Conservation (phyloP, 2,329 filamentous ascomycete species). For the Pyricularia sp. region DNA sequence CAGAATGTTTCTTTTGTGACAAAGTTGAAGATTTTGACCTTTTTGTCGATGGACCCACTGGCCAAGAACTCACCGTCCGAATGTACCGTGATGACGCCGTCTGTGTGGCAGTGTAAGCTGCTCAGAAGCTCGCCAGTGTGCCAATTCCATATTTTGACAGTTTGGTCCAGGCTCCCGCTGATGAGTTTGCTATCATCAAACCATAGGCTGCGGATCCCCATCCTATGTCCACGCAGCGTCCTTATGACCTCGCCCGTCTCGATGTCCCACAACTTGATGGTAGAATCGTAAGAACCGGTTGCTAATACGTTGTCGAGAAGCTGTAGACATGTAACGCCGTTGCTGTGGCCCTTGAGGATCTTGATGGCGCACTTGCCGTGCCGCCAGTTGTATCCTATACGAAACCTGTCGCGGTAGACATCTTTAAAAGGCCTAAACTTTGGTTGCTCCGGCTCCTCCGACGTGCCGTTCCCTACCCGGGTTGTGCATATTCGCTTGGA, state of each 20-base stretch:
- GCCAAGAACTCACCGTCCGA: conserved; percentile 79
- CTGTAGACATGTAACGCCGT: conserved; percentile 62
- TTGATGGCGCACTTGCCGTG: conserved; percentile 81
- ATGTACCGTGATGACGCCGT: conserved; percentile 79
- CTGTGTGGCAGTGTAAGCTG: conserved; percentile 68
- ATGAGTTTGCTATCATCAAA: conserved; percentile 90
- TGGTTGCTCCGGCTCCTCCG: conserved; percentile 9
- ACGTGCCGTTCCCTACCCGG: conserved; percentile 7
- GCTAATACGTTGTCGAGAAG: conserved; percentile 82
- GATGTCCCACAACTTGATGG: conserved; percentile 93
- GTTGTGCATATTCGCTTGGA: conserved; percentile 26
- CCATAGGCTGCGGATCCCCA: conserved; percentile 79
- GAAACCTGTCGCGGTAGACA: conserved; percentile 87
- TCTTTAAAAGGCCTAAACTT: conserved; percentile 82
- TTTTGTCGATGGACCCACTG: conserved; percentile 82
- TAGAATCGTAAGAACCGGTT: conserved; percentile 90
- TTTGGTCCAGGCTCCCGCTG: conserved; percentile 79
- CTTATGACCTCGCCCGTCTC: conserved; percentile 78
- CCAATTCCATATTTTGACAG: conserved; percentile 95
- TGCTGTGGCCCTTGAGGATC: conserved; percentile 75
- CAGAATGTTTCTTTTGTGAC: conserved; percentile 71
- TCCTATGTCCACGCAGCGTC: conserved; percentile 75
- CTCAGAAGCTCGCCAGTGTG: conserved; percentile 78
- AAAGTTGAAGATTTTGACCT: conserved; percentile 89
- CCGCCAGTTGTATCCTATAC: conserved; percentile 96